phyloP scores from a whole-genome alignment of 106 monocot genomes.

The Platanthera guangdongensis region DNA sequence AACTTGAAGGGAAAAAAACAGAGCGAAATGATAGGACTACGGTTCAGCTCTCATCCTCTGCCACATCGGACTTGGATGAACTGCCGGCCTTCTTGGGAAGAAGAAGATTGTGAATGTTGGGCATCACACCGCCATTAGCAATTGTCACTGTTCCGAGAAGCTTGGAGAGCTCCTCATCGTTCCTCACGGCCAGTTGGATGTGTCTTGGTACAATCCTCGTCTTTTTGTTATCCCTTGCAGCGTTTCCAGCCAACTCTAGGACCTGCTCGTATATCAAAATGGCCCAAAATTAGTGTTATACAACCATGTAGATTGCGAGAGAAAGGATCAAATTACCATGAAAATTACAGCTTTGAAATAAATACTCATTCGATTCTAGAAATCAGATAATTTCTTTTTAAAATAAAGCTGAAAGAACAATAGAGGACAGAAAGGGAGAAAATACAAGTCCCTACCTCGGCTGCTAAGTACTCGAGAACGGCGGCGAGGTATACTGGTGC shows the following conservation, averaged over 20 bases:
- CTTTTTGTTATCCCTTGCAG: conserved; percentile 67
- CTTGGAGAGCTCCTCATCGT: conserved; percentile 65
- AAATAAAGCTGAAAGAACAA: too few relatives aligned
- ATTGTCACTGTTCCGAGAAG: conserved; percentile 49
- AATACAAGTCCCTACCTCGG: too few relatives aligned
- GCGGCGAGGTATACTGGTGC: too few relatives aligned
- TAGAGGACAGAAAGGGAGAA: too few relatives aligned
- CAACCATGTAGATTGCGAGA: too few relatives aligned
- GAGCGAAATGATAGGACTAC: background rate
- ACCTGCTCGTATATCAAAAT: conserved; percentile 19
- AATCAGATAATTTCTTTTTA: too few relatives aligned
- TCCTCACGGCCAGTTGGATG: conserved; percentile 59
- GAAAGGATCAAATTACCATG: too few relatives aligned
- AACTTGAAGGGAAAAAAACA: background rate
- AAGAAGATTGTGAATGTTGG: background rate
- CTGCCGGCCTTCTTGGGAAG: background rate
- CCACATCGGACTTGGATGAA: too few relatives aligned
- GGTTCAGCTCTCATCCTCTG: background rate
- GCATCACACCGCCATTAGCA: conserved; percentile 37
- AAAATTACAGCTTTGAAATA: too few relatives aligned
- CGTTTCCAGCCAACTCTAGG: conserved; percentile 53
- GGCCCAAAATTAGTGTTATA: too few relatives aligned
- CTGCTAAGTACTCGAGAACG: too few relatives aligned
- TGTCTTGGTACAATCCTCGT: conserved; percentile 55
- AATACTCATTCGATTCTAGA: too few relatives aligned